phyloP scores from a whole-genome alignment of 169 alveolate species.

The Perkinsus marinus region DNA sequence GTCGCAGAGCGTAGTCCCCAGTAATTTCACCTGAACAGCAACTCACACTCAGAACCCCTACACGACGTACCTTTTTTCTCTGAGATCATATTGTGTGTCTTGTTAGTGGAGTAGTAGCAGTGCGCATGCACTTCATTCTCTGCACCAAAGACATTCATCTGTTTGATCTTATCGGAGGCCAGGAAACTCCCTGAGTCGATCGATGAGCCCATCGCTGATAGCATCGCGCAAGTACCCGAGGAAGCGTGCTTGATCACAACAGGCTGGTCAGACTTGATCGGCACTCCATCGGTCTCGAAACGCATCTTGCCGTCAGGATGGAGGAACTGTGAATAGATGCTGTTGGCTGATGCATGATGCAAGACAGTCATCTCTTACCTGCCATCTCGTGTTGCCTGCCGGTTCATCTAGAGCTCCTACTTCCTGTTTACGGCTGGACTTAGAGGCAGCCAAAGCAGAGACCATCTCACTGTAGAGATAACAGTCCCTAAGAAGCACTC shows the following conservation, averaged over 20 bases:
- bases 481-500: not conserved
- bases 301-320: slow-evolving; percentile 10
- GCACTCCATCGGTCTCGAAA: slow-evolving; percentile 43
- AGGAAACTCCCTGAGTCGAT: not conserved
- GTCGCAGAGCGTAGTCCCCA: not conserved
- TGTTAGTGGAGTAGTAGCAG: not conserved
- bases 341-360: too few relatives aligned
- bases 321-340: not conserved
- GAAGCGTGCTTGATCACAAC: slow-evolving; percentile 38
- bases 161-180: slow-evolving; percentile 1
- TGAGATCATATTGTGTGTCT: not conserved
- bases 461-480: not conserved
- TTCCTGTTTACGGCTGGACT: slow-evolving; percentile 1
- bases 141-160: not conserved
- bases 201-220: not conserved
- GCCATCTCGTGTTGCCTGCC: not conserved
- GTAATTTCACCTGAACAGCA: not conserved
- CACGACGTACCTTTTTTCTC: not conserved
- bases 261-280: slow-evolving; percentile 38
- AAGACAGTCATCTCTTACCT: not conserved
- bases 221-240: too few relatives aligned
- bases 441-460: not conserved
- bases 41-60: not conserved
- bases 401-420: not conserved
- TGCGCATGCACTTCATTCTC: slow-evolving; percentile 1